Evolutionary conservation across 176 grass and related monocot genomes (phyloP), one percentile per base, ranked within the genome.

Genomic region (Raddia guianensis): DNA sequence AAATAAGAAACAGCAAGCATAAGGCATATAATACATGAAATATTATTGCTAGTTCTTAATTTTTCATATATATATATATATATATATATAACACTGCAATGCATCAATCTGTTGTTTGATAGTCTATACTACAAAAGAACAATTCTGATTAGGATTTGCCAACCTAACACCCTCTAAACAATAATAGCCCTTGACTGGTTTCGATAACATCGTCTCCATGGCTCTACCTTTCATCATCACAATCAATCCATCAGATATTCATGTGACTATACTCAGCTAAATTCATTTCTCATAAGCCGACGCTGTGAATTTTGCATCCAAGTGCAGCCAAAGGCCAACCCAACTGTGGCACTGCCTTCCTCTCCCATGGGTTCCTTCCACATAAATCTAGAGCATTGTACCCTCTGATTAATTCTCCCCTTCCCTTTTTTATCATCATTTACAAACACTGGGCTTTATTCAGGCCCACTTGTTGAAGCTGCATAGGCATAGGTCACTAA

Each of bases 71-170:
- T 27, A 63, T 35, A 77, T 40, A 63, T 27, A 27, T 27, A 27
- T 27, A 63, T 35, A 77, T 40, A 16, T 84, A 16, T 84, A 49
- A 49, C 42, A 68, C 12, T 52, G 15, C 12, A 63, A 45, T 78
- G 53, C 55, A 78, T 63, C 35, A 62, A 64, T 20, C 13, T 77
- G 35, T 47, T 56, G 57, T 54, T 20, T 70, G 13, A 47, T 34
- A 44, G 37, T 19, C 8, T 10, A 59, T 59, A 20, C n/a, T 21
- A 63, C 66, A 27, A 66, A 42, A 44, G 43, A 52, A 34, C 49
- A 37, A 13, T 54, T 73, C 49, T 55, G 50, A 12, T 73, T 73
- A 52, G 34, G 70, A 53, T 54, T 73, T 73, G 27, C 49, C 52
- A 15, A 33, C 49, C 4, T 53, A 73, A 73, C 49, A 40, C 14